Evolutionary conservation across 2,329 filamentous ascomycete species (phyloP), one percentile per base, ranked within the genome.

Genomic region (Fusarium devonianum): DNA sequence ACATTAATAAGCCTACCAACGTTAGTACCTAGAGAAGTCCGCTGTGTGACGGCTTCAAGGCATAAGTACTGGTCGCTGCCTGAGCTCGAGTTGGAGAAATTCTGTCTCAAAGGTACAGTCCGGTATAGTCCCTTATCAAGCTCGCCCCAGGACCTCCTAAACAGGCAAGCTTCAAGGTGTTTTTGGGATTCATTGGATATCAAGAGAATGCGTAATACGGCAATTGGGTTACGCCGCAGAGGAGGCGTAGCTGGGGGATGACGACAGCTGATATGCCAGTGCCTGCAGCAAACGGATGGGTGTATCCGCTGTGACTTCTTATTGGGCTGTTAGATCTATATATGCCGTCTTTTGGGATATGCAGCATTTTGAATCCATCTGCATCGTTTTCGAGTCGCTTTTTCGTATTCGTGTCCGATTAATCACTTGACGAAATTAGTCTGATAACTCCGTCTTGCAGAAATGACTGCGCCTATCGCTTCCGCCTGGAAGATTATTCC

Each of bases 351-450:
- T 10, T 14, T 32, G 17, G 9, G 13, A 13, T 14, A 8, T 14
- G 17, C 29, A 32, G 18, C 17, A 8, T 7, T 12, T 25, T 25
- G 23, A 4, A n/a, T 34, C 28, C 28, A 30, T 16, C 28, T 14
- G 28, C 28, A 30, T 7, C 10, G 13, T 34, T 18, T 26, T 21
- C 18, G 11, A 29, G 14, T 5, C 29, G 25, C 14, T 39, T 33
- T 37, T 45, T 56, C 53, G 52, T 56, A 56, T 56, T 56, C 53
- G 53, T 37, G n/a, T n/a, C n/a, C n/a, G n/a, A n/a, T n/a, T n/a
- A n/a, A 25, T 25, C 23, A 11, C 23, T 25, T 25, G 9, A 9
- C 23, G 23, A 25, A 25, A 25, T 11, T 11, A 8, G 12, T 25
- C 23, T n/a, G n/a, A 25, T 11, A 25, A 4, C 23, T 25, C 23